Percentiles rank a stretch among this genome's conserved stretches.
These are phyloP conservation scores for Diaporthe citri DNA, from an alignment of 2,329 filamentous ascomycete species.

Conservation along the genomic window DNA sequence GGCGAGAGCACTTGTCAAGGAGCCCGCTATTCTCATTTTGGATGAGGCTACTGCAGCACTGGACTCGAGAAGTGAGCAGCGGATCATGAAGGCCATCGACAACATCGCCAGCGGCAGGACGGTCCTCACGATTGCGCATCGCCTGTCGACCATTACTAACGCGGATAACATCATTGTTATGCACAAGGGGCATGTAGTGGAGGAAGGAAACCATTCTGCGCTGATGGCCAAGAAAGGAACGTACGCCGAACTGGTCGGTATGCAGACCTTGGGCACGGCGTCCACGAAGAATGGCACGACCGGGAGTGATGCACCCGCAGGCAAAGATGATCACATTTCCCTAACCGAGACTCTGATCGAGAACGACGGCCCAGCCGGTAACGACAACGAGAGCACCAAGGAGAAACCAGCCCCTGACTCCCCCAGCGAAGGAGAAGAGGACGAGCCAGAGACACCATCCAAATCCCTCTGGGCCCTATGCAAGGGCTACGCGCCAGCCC, in stretches of 20 bases:
- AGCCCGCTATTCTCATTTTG: conserved; percentile 69
- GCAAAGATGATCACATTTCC: conserved; percentile 15
- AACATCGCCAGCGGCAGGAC: conserved; percentile 61
- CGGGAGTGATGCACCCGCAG: neutral
- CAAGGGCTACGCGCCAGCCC: conserved; percentile 34
- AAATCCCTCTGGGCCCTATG: conserved; percentile 34
- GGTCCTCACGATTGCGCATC: conserved; percentile 65
- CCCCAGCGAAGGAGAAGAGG: conserved; percentile 8
- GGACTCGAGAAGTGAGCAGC: conserved; percentile 68
- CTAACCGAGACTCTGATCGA: conserved; percentile 26
- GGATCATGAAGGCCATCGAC: conserved; percentile 64
- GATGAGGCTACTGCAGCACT: conserved; percentile 74
- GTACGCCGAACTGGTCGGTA: conserved; percentile 64
- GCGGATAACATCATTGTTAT: conserved; percentile 70
- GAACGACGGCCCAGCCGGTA: conserved; percentile 6
- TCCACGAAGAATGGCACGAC: neutral
- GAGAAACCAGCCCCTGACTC: conserved; percentile 1
- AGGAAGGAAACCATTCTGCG: conserved; percentile 58
- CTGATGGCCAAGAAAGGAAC: conserved; percentile 67
- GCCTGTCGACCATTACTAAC: conserved; percentile 61
- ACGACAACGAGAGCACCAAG: neutral
- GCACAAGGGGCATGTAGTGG: conserved; percentile 34
- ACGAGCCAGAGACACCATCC: conserved; percentile 35
- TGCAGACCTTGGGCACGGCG: conserved; percentile 20
- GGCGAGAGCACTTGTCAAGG: conserved; percentile 67